Evolutionary conservation across 805 yeast species (phyloP).

Genomic region (Ascoidea rubescens): DNA sequence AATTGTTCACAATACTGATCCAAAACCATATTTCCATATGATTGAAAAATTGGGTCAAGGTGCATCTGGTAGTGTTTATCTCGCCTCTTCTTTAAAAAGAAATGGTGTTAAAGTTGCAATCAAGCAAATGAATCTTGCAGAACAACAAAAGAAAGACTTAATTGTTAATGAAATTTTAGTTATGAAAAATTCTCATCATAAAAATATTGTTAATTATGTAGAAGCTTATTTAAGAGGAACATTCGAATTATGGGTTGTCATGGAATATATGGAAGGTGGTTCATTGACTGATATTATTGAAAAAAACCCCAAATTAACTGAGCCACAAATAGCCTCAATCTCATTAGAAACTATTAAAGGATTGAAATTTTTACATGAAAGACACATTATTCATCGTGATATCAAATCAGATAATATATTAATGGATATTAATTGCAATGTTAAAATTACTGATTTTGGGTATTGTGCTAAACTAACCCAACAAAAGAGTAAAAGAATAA

Average conservation of each 20-base stretch:
- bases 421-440: constrained; percentile 67
- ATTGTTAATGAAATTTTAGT: constrained; percentile 92
- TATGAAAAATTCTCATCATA: constrained; percentile 91
- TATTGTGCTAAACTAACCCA: constrained; percentile 92
- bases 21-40: constrained; percentile 67
- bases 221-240: constrained; percentile 77
- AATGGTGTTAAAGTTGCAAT: constrained; percentile 73
- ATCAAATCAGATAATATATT: constrained; percentile 93
- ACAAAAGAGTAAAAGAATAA: constrained; percentile 74
- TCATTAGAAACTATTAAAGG: constrained; percentile 88
- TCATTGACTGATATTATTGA: constrained; percentile 92
- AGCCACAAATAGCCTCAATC: constrained; percentile 83
- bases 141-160: constrained; percentile 88
- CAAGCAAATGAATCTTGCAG: constrained; percentile 85
- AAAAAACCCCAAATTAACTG: constrained; percentile 59
- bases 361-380: constrained; percentile 78
- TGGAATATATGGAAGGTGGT: constrained; percentile 99
- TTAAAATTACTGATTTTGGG: constrained; percentile 92
- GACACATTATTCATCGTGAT: constrained; percentile 90
- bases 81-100: constrained; percentile 52
- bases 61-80: constrained; percentile 90
- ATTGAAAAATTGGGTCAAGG: constrained; percentile 92
- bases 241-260: constrained; percentile 91
- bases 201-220: constrained; percentile 86
- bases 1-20: constrained; percentile 76